phyloP scores from a whole-genome alignment of 2,329 filamentous ascomycete genomes.

The Pezicula carpinea region DNA sequence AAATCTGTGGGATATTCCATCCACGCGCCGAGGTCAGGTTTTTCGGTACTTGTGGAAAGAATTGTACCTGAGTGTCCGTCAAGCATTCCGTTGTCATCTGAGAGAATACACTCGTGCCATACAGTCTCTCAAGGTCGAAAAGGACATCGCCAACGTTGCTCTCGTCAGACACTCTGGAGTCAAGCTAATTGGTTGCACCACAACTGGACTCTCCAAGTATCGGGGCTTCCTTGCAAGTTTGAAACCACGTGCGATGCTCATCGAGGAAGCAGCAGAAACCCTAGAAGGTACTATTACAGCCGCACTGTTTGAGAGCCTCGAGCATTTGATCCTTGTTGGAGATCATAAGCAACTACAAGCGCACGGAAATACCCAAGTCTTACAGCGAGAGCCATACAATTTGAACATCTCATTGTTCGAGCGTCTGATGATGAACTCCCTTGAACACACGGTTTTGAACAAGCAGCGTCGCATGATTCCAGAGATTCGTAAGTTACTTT shows the following conservation, averaged over 20 bases:
- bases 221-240: constrained; percentile 55
- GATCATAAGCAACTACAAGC: constrained; percentile 66
- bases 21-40: constrained; percentile 20
- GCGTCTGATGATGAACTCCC: constrained; percentile 54
- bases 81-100: constrained; percentile 12
- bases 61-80: constrained; percentile 15
- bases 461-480: constrained; percentile 66
- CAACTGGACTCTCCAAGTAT: constrained; percentile 67
- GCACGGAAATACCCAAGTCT: constrained; percentile 49
- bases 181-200: constrained; percentile 43
- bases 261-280: constrained; percentile 66
- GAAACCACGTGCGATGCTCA: constrained; percentile 55
- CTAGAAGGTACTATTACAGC: constrained; percentile 50
- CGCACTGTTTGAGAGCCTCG: constrained; percentile 54
- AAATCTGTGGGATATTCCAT: constrained; percentile 24
- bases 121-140: constrained; percentile 7
- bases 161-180: constrained; percentile 18
- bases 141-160: constrained; percentile 4
- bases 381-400: constrained; percentile 52
- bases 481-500: constrained; percentile 56
- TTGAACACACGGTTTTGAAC: constrained; percentile 49
- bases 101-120: constrained; percentile 11
- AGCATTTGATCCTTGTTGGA: constrained; percentile 64
- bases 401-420: constrained; percentile 66
- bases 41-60: constrained; percentile 26